These are phyloP conservation scores for Fusarium pseudocircinatum DNA, from an alignment of 2,329 filamentous ascomycete genomes.

Conservation along the genomic window DNA sequence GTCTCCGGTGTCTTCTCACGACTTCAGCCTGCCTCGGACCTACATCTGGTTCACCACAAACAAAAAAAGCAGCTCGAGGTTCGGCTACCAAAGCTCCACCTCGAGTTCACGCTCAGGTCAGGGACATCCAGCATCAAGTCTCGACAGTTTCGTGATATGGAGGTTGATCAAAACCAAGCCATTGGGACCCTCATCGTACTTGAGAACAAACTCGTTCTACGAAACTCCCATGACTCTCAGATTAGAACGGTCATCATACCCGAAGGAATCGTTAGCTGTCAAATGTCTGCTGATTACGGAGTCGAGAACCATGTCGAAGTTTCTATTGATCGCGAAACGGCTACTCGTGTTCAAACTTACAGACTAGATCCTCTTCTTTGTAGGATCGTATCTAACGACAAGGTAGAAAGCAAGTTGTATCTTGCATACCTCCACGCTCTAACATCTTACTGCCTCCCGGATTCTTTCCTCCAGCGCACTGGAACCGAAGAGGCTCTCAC, in stretches of 20 bases:
- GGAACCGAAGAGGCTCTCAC: conserved; percentile 64
- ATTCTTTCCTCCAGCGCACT: conserved; percentile 58
- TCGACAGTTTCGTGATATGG: conserved; percentile 28
- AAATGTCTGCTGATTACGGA: not conserved
- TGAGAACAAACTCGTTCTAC: conserved; percentile 56
- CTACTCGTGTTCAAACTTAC: conserved; percentile 53
- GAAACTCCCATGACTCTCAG: conserved; percentile 8
- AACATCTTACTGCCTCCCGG: conserved; percentile 62
- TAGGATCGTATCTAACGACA: conserved; percentile 60
- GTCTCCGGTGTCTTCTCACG: not conserved
- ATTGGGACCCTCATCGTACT: conserved; percentile 21
- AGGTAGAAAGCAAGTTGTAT: conserved; percentile 61
- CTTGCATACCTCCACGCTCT: conserved; percentile 63
- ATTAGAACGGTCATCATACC: conserved; percentile 52
- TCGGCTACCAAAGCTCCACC: conserved; percentile 35
- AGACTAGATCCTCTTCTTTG: conserved; percentile 60
- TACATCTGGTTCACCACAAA: conserved; percentile 9
- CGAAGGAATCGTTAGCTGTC: conserved; percentile 41
- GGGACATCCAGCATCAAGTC: conserved; percentile 1
- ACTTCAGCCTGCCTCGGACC: not conserved
- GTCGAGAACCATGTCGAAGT: conserved; percentile 48
- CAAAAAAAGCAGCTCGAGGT: not conserved
- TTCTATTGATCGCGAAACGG: conserved; percentile 40
- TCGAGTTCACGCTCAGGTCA: conserved; percentile 7
- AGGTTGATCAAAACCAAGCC: conserved; percentile 24